Evolutionary conservation across 1,284 basidiomycete species (phyloP), one percentile per base, ranked within the genome.

Genomic region (Malassezia dermatis): DNA sequence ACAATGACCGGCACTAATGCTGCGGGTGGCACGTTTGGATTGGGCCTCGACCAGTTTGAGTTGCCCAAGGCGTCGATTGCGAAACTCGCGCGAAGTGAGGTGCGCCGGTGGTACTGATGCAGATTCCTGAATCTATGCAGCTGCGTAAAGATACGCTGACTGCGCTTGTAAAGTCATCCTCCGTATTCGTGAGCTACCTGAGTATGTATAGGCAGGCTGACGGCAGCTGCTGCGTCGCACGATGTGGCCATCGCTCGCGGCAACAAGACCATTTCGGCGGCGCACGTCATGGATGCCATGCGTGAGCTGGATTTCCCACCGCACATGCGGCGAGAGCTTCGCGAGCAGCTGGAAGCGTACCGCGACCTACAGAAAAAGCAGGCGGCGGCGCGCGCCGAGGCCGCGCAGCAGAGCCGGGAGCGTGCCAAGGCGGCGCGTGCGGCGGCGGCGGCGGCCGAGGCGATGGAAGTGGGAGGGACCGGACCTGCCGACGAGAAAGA

Each of bases 181-280:
- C 59, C 8, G 59, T 61, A 7, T 61, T 61, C 42, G 52, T 59
- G 40, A 61, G 51, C 54, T 61, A 61, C 32, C 32, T 61, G 23
- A 52, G 54, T 56, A 47, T 48, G 54, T 56, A 15, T 12, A 10
- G 32, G 30, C 2, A 7, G 3, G 5, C 21, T 32, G 17, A 44
- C 28, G 24, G n/a, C n/a, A 56, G 54, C 55, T 17, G 54, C 56
- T 8, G 55, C 56, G 6, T 56, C 59, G 45, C 52, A 53, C 24
- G 59, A 61, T 28, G 56, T 58, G 11, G 56, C 59, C 3, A 19
- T 54, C 4, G 59, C 56, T 8, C 51, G 46, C 10, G 59, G 59
- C 3, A 57, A 58, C 47, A 61, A 61, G 47, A 61, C 59, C 15
- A 57, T 61, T 19, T 24, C 51, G 2, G 59, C 59, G 6, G 31